phyloP scores from a whole-genome alignment of 306 rosid genomes.

The Pyrus betulifolia region DNA sequence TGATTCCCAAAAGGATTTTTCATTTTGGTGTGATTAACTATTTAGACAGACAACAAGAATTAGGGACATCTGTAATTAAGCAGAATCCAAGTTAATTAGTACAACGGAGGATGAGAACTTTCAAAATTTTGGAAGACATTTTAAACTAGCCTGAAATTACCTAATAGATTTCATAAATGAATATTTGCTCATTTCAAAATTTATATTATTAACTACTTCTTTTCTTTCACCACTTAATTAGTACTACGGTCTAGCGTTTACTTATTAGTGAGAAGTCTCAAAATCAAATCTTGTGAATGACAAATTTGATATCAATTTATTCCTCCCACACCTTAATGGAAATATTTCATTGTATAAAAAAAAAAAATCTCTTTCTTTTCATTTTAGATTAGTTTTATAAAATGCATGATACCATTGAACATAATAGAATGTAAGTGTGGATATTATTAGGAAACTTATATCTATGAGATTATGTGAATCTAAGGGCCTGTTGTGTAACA shows the following conservation, averaged over 20 bases:
- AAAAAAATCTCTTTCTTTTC: too few relatives aligned
- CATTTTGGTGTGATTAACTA: not conserved
- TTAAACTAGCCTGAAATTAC: not conserved
- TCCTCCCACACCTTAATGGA: too few relatives aligned
- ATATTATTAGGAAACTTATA: not conserved
- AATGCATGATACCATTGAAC: not conserved
- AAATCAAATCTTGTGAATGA: fast-evolving
- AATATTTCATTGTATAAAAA: too few relatives aligned
- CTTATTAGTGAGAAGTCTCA: not conserved
- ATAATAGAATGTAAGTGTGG: not conserved
- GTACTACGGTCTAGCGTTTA: too few relatives aligned
- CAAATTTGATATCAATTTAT: too few relatives aligned
- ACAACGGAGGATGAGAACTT: too few relatives aligned
- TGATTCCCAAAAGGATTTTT: slow-evolving; percentile 8
- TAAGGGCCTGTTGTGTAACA: not conserved
- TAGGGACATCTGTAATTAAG: not conserved
- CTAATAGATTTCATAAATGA: not conserved
- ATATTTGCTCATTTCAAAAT: not conserved
- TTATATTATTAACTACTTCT: too few relatives aligned
- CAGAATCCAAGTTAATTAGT: not conserved
- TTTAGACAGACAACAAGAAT: not conserved
- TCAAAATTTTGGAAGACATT: not conserved
- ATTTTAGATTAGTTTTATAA: not conserved
- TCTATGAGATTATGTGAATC: not conserved
- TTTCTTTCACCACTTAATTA: too few relatives aligned